phyloP scores from a whole-genome alignment of 2,329 filamentous ascomycete genomes.

The Claviceps pazoutovae region DNA sequence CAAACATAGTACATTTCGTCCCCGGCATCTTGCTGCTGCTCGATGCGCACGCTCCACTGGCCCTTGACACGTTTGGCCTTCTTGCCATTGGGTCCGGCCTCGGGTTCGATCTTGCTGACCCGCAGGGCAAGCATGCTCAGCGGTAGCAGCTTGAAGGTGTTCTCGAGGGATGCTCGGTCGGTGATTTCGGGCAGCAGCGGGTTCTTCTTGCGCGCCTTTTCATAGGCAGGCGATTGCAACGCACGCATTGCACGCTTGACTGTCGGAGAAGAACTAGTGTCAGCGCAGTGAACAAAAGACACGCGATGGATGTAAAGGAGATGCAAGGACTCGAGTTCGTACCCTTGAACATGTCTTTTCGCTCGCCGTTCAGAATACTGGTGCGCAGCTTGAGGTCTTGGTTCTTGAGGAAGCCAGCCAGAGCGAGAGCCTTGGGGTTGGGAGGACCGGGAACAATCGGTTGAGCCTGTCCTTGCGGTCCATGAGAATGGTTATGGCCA shows the following conservation, averaged over 20 bases:
- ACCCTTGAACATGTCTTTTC: slow-evolving; percentile 98
- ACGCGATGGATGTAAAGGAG: neutral
- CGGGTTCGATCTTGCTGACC: slow-evolving; percentile 60
- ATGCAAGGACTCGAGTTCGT: slow-evolving; percentile 10
- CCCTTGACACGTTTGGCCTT: slow-evolving; percentile 85
- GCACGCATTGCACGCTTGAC: slow-evolving; percentile 93
- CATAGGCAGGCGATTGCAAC: slow-evolving; percentile 76
- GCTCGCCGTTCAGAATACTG: slow-evolving; percentile 86
- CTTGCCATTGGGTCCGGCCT: slow-evolving; percentile 50
- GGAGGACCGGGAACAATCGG: slow-evolving; percentile 67
- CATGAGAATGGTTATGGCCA: slow-evolving; percentile 8
- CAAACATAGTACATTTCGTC: slow-evolving; percentile 93
- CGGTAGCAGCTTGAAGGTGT: slow-evolving; percentile 87
- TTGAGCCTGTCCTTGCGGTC: slow-evolving; percentile 38
- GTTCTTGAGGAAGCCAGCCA: slow-evolving; percentile 73
- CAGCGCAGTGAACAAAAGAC: neutral
- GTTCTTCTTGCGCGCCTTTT: slow-evolving; percentile 82
- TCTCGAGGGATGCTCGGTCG: slow-evolving; percentile 79
- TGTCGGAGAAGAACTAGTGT: slow-evolving; percentile 22
- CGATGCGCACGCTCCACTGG: slow-evolving; percentile 88
- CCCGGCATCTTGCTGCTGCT: slow-evolving; percentile 81
- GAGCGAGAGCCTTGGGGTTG: slow-evolving; percentile 74
- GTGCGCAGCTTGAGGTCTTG: slow-evolving; percentile 84
- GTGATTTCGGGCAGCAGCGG: slow-evolving; percentile 75
- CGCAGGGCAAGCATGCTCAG: slow-evolving; percentile 87